Base-by-base conservation (phyloP, 2,329 filamentous ascomycete genomes). In the Echinosphaeria canescens region DNA sequence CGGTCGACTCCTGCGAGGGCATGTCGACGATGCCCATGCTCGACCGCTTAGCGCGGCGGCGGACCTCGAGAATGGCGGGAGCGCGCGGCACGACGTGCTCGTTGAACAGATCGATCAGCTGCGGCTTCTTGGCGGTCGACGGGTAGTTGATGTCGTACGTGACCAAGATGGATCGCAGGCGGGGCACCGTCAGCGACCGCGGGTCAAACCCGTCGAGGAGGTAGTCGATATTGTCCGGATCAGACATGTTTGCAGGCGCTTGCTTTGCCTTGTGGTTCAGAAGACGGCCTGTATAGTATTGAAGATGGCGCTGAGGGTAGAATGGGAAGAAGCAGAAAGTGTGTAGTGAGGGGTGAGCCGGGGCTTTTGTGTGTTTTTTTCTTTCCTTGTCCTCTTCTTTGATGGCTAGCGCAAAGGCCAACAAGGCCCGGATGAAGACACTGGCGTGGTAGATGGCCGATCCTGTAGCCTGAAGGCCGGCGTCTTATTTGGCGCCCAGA, bases 191-290 rank as follows among this genome's bases (percentile, higher is more conserved):
- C 34, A 95, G 65, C 35, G 64, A 68, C 42, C 63, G 62, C 13
- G 88, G 71, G 46, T 98, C 81, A 46, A 93, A 95, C 39, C 67
- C 79, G 29, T 79, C 64, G 42, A 84, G 70, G 17, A 95, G 71
- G 46, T 95, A 98, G 37, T 81, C 76, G 37, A 74, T 50, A 33
- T 42, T 53, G 37, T 84, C 78, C 35, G 67, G 54, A 40, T 74
- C 68, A 15, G 62, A 62, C 67, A 73, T 73, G 36, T 27, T 48
- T 37, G 26, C 23, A 10, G 18, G 25, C n/a, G 15, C 11, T 29
- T 13, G 27, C 22, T 25, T 14, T 24, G 10, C 9, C 11, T 16
- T 14, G 16, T 22, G n/a, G n/a, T n/a, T n/a, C n/a, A n/a, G n/a
- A n/a, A n/a, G n/a, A n/a, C n/a, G n/a, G n/a, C n/a, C n/a, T n/a